A percentile compares a stretch with the other conserved stretches of the same genome.
Conservation (phyloP, 2,329 filamentous ascomycete genomes). For the Madurella fahalii region DNA sequence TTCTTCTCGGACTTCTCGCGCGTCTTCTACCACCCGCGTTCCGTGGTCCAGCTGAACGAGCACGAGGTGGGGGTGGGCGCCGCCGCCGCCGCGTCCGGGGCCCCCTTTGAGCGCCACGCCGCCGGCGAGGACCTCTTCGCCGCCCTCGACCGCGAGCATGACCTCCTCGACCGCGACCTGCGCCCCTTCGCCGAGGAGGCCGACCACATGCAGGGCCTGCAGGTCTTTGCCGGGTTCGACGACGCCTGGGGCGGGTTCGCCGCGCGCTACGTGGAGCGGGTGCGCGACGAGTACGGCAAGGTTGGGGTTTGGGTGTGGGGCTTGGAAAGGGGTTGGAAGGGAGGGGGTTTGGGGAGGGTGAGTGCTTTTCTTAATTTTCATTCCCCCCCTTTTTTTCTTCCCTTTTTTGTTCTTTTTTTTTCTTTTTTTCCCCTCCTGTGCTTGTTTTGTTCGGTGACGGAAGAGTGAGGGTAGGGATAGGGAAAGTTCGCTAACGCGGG, state of each 20-base stretch:
- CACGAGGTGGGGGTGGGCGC: constrained; percentile 52
- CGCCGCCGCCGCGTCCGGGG: constrained; percentile 45
- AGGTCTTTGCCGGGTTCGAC: constrained; percentile 67
- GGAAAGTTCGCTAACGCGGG: background rate
- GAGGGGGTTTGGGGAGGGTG: constrained; percentile 50
- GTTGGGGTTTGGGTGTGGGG: constrained; percentile 84
- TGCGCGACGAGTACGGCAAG: constrained; percentile 91
- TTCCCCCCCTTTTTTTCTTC: constrained; percentile 1
- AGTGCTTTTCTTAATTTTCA: constrained; percentile 19
- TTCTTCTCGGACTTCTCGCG: constrained; percentile 97
- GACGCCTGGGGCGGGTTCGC: constrained; percentile 81
- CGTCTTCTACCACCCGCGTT: constrained; percentile 86
- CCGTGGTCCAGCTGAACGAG: constrained; percentile 80
- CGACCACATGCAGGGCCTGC: constrained; percentile 85
- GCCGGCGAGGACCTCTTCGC: constrained; percentile 72
- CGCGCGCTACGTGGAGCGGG: constrained; percentile 65
- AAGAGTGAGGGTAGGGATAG: too few species aligned
- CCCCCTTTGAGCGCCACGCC: constrained; percentile 76
- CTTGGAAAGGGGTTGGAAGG: constrained; percentile 53
- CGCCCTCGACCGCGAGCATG: constrained; percentile 71
- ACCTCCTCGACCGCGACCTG: constrained; percentile 85
- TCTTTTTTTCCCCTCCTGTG: background rate
- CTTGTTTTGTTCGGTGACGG: background rate
- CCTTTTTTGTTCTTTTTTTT: background rate
- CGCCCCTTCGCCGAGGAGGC: constrained; percentile 88